Percentiles rank a stretch among this genome's conserved stretches.
Evolutionary conservation across 2,329 filamentous ascomycete genomes (phyloP).

Genomic region (Orbilia ellipsospora): DNA sequence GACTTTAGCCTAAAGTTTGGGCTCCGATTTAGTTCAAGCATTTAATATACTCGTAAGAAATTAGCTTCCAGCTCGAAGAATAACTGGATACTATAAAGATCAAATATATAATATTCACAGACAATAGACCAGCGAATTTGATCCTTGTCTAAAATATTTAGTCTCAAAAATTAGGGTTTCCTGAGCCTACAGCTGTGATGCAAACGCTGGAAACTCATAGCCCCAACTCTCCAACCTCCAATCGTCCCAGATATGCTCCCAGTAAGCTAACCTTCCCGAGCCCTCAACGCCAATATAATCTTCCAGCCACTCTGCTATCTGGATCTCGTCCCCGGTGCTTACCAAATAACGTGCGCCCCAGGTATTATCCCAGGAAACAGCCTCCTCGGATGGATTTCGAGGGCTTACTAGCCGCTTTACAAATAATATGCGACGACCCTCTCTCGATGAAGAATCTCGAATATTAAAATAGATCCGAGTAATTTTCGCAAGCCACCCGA

Average conservation of each 20-base stretch:
- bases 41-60: too few species aligned
- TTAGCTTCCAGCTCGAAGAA: too few species aligned
- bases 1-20: too few species aligned
- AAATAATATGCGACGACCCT: background rate
- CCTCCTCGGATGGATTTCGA: background rate
- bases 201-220: constrained; percentile 1
- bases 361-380: background rate
- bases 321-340: background rate
- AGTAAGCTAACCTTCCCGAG: background rate
- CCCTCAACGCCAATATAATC: background rate
- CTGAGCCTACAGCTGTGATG: too few species aligned
- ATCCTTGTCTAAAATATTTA: too few species aligned
- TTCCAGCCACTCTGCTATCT: background rate
- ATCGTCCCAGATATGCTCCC: constrained; percentile 16
- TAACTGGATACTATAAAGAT: too few species aligned
- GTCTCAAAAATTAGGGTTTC: too few species aligned
- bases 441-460: background rate
- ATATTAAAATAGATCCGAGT: background rate
- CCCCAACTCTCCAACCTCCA: constrained; percentile 2
- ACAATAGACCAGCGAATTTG: too few species aligned
- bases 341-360: background rate
- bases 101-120: too few species aligned
- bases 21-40: too few species aligned
- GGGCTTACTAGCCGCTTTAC: background rate
- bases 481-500: background rate